Conservation (phyloP, 73 alveolate genomes). For the Symbiodinium pilosum region DNA sequence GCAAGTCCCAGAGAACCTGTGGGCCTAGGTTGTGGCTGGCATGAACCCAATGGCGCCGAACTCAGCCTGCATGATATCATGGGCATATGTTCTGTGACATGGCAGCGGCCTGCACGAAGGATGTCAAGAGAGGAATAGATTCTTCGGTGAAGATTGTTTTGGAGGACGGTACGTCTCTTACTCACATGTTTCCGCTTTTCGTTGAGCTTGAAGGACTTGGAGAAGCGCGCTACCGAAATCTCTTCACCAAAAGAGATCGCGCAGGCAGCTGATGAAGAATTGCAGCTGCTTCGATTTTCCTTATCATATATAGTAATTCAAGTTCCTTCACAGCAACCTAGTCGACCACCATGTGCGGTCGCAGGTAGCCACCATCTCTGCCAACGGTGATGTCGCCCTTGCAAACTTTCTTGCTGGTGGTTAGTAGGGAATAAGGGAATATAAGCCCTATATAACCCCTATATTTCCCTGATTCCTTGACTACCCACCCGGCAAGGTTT, state of each 20-base stretch:
- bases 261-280: slow-evolving; percentile 18
- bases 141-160: slow-evolving; percentile 98
- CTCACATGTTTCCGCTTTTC: not conserved
- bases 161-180: slow-evolving; percentile 18
- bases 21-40: slow-evolving; percentile 98
- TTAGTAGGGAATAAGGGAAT: too few relatives aligned
- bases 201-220: slow-evolving; percentile 86
- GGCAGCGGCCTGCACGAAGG: slow-evolving; percentile 66
- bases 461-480: too few relatives aligned
- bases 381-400: slow-evolving; percentile 97
- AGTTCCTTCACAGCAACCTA: not conserved
- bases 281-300: not conserved
- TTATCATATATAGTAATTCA: not conserved
- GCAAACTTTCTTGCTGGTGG: not conserved
- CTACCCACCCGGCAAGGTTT: not conserved
- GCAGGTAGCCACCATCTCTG: slow-evolving; percentile 99
- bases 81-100: not conserved
- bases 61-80: not conserved
- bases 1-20: not conserved
- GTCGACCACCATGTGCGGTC: not conserved
- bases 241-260: slow-evolving; percentile 96
- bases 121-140: slow-evolving; percentile 98
- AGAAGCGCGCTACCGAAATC: slow-evolving; percentile 89
- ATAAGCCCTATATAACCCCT: too few relatives aligned
- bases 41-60: slow-evolving; percentile 98